Base-by-base conservation (phyloP, 352 stramenopile genomes). In the Thraustochytrium striatum region DNA sequence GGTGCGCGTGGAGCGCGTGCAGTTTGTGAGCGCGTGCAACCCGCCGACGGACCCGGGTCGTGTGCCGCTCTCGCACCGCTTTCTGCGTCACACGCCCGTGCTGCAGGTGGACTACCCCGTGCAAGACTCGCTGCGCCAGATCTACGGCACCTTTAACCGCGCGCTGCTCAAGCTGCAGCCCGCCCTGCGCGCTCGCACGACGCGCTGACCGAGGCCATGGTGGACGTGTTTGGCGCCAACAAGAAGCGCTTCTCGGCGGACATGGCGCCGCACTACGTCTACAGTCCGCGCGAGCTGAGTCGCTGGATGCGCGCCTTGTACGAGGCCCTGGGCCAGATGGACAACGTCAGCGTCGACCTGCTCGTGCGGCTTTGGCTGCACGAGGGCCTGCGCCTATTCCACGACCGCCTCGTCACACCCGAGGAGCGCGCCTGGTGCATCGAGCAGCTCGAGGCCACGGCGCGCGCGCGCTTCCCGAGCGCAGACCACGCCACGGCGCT, bases 131-230 rank as follows among this genome's bases (percentile, higher is more conserved):
- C 84, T 98, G 28, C 92, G 97, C 81, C 95, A 99, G 85, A 99
- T 99, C 83, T 99, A 99, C 84, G 88, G 94, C 55, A 98, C 95
- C n/a, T 99, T 99, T 85, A 99, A 98, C 85, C 91, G 91, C 43
- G 96, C 95, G 28, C 87, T 99, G 62, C 90, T 99, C 68, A 98
- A 98, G 86, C 84, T 99, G 30, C 98, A 98, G 70, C 96, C 96
- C 38, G 96, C 95, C 38, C 86, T 99, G 21, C 95, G 95, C 82
- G 95, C 94, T 44, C 96, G 98, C 83, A 93, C 13, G 38, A 39
- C 25, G 52, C 50, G 21, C 88, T 99, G 21, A 99, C 96, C 1
- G 92, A 99, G 79, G 95, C 95, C 3, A 99, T 99, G 97, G 95
- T 99, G 38, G 95, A 99, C 73, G 89, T 99, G 7, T 99, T 99